phyloP scores from a whole-genome alignment of 23 red algal species.

The Cyanidioschyzon merolae region DNA sequence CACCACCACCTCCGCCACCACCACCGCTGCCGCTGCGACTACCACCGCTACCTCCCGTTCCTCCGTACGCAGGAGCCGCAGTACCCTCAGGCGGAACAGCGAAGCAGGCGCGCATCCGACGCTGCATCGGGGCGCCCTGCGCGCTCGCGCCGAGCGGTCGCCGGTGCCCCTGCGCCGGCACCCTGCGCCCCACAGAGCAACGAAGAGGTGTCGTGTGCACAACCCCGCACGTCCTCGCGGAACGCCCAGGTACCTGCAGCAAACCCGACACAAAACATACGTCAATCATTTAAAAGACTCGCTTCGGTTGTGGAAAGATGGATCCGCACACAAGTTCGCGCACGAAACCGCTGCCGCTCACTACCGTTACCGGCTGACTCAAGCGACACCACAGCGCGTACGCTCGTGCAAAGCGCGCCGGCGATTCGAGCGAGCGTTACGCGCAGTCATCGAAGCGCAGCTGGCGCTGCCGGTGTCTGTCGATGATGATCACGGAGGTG shows the following conservation, averaged over 20 bases:
- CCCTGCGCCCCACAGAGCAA: neutral
- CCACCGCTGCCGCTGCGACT: neutral
- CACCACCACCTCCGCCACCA: constrained; percentile 1
- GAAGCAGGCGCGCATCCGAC: neutral
- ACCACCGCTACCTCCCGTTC: no score
- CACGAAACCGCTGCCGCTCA: no score
- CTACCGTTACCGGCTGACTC: no score
- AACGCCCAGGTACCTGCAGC: neutral
- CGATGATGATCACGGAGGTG: no score
- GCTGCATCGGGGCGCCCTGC: neutral
- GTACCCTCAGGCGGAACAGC: neutral
- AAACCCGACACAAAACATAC: neutral
- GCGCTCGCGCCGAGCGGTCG: neutral
- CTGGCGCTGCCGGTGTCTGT: no score
- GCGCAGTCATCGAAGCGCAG: no score
- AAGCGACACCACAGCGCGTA: no score
- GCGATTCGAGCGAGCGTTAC: no score
- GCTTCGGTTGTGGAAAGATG: no score
- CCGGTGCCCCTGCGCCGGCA: neutral
- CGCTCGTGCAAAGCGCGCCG: no score
- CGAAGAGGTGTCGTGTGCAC: neutral
- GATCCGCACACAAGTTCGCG: no score
- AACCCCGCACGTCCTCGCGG: neutral
- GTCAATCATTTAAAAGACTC: no score
- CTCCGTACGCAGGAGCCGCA: neutral